Conservation (phyloP, 805 yeast genomes). For the Blastobotrys chiropterorum region DNA sequence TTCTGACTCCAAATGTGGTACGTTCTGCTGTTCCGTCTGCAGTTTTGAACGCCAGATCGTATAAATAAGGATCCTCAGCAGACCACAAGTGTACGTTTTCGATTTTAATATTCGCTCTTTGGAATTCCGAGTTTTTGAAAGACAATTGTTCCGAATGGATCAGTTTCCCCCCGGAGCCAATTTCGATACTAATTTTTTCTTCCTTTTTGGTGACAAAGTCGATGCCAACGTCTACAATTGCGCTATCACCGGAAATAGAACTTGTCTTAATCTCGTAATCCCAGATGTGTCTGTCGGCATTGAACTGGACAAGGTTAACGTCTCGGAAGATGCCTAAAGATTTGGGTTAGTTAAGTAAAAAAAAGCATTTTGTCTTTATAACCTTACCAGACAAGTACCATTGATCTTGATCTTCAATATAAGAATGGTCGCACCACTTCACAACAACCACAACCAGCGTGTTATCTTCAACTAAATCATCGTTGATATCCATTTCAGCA, state of each 20-base stretch:
- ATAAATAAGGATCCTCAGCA: conserved; percentile 33
- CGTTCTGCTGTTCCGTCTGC: conserved; percentile 10
- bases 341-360: too few species aligned
- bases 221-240: conserved; percentile 9
- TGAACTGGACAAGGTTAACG: conserved; percentile 28
- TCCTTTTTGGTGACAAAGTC: conserved; percentile 7
- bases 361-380: not conserved
- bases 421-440: conserved; percentile 30
- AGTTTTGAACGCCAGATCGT: conserved; percentile 20
- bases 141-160: not conserved
- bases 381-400: conserved; percentile 33
- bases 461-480: conserved; percentile 8
- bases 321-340: conserved; percentile 29
- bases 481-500: conserved; percentile 30
- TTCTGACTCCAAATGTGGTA: conserved; percentile 28
- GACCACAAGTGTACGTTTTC: conserved; percentile 29
- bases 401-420: conserved; percentile 35
- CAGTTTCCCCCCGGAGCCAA: not conserved
- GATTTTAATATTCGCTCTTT: conserved; percentile 6
- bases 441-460: conserved; percentile 25
- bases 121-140: not conserved
- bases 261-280: conserved; percentile 24
- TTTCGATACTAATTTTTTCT: conserved; percentile 1
- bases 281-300: conserved; percentile 25
- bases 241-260: conserved; percentile 14